These are phyloP conservation scores for Luffa aegyptiaca DNA, from an alignment of 306 rosid species.

Conservation along the genomic window DNA sequence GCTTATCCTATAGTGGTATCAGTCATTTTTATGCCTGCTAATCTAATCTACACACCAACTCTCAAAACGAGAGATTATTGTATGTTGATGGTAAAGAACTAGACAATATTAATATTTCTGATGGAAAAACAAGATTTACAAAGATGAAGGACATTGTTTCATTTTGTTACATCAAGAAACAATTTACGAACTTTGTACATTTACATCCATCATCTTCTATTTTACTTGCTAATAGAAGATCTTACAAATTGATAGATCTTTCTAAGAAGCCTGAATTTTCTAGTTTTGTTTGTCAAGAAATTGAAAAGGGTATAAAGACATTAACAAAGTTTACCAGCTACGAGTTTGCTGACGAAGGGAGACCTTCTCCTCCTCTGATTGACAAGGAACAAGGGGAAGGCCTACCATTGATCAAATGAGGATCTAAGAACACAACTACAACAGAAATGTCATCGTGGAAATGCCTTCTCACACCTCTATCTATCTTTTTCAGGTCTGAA, in stretches of 20 bases:
- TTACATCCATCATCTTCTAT: constrained; percentile 9
- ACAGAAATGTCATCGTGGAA: constrained; percentile 83
- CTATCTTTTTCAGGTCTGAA: constrained; percentile 60
- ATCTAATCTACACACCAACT: background rate
- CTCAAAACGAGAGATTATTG: background rate
- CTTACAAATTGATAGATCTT: constrained; percentile 13
- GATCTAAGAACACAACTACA: constrained; percentile 57
- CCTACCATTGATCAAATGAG: constrained; percentile 19
- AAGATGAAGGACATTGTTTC: constrained; percentile 5
- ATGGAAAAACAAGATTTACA: constrained; percentile 2
- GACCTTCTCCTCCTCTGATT: constrained; percentile 41
- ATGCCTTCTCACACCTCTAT: constrained; percentile 69
- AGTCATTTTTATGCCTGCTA: background rate
- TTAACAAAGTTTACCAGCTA: constrained; percentile 12
- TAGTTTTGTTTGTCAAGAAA: constrained; percentile 7
- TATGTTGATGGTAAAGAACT: background rate
- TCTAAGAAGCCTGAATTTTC: constrained; percentile 10
- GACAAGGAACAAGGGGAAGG: constrained; percentile 44
- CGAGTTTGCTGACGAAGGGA: constrained; percentile 26
- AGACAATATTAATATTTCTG: background rate
- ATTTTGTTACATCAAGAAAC: constrained; percentile 10
- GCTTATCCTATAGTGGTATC: background rate
- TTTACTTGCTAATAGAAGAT: constrained; percentile 12
- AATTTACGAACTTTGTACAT: constrained; percentile 11
- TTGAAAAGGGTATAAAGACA: constrained; percentile 2